phyloP scores from a whole-genome alignment of 495 filamentous ascomycete species.

The Halenospora varia region DNA sequence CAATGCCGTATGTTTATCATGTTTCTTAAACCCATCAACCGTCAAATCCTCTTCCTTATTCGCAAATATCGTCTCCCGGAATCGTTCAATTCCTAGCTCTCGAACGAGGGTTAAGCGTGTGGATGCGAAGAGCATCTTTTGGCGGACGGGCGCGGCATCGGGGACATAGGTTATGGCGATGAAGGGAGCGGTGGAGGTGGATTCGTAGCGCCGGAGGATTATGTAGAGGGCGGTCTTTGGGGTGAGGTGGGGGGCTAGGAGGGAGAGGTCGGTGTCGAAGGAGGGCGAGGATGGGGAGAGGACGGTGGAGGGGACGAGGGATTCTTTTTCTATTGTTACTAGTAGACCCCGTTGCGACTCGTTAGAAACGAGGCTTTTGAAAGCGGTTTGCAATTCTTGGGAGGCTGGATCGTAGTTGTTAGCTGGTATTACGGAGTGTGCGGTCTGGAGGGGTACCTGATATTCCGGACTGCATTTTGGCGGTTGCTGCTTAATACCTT shows the following conservation, averaged over 20 bases:
- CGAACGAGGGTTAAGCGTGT: slow-evolving; percentile 79
- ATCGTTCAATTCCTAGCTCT: slow-evolving; percentile 86
- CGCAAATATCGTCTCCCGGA: slow-evolving; percentile 71
- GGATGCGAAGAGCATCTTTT: slow-evolving; percentile 94
- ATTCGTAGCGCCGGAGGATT: slow-evolving; percentile 66
- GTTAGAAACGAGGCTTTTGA: slow-evolving; percentile 66
- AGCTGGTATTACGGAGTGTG: slow-evolving; percentile 1
- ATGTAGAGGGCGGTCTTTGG: slow-evolving; percentile 77
- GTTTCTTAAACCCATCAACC: slow-evolving; percentile 67
- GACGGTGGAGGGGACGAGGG: slow-evolving; percentile 58
- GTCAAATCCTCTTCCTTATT: slow-evolving; percentile 71
- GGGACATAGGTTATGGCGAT: slow-evolving; percentile 88
- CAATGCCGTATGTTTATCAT: slow-evolving; percentile 64
- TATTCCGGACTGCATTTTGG: slow-evolving; percentile 83
- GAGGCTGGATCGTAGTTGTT: slow-evolving; percentile 54
- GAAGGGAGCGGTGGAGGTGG: slow-evolving; percentile 45
- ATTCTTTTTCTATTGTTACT: slow-evolving; percentile 71
- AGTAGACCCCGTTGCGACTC: slow-evolving; percentile 71
- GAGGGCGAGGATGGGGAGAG: slow-evolving; percentile 52
- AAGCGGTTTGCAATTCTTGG: slow-evolving; percentile 76
- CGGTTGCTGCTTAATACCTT: neutral
- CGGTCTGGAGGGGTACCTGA: slow-evolving; percentile 47
- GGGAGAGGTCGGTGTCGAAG: slow-evolving; percentile 57
- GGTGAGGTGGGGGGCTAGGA: slow-evolving; percentile 59
- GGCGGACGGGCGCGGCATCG: slow-evolving; percentile 80